Conservation (phyloP, 192 early-diverging fungal genomes). For the Paraglomus occultum region DNA sequence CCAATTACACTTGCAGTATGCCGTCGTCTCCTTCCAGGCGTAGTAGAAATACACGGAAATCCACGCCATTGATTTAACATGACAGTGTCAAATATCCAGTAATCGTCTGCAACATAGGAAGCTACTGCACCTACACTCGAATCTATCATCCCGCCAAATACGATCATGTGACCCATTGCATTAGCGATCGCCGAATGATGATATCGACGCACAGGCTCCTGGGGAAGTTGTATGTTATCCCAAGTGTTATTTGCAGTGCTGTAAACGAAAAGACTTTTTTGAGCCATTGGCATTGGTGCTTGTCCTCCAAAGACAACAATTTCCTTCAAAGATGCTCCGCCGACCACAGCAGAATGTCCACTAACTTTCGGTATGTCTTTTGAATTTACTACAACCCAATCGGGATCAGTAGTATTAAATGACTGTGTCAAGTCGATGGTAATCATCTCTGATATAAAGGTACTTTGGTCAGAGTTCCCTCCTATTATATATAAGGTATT, state of each 20-base stretch:
- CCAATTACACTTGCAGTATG: conserved; percentile 14
- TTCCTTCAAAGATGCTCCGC: conserved; percentile 13
- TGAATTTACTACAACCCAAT: not conserved
- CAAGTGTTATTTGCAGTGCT: not conserved
- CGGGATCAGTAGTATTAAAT: too few species aligned
- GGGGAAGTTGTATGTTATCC: not conserved
- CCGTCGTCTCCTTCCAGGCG: not conserved
- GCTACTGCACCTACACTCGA: not conserved
- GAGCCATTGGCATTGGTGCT: not conserved
- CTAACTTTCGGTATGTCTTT: conserved; percentile 4
- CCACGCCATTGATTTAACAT: not conserved
- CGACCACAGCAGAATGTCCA: conserved; percentile 13
- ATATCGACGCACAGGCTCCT: not conserved
- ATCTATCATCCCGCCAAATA: conserved; percentile 12
- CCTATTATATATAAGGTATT: too few species aligned
- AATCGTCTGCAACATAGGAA: not conserved
- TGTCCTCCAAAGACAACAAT: conserved; percentile 33
- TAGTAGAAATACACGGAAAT: not conserved
- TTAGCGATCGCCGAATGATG: not conserved
- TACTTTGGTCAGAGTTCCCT: too few species aligned
- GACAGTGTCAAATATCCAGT: conserved; percentile 7
- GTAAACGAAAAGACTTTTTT: not conserved
- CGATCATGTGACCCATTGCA: not conserved
- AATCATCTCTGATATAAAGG: too few species aligned
- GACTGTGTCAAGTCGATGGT: too few species aligned